Evolutionary conservation across 2,329 filamentous ascomycete genomes (phyloP).

Genomic region (Ophiostoma piceae): DNA sequence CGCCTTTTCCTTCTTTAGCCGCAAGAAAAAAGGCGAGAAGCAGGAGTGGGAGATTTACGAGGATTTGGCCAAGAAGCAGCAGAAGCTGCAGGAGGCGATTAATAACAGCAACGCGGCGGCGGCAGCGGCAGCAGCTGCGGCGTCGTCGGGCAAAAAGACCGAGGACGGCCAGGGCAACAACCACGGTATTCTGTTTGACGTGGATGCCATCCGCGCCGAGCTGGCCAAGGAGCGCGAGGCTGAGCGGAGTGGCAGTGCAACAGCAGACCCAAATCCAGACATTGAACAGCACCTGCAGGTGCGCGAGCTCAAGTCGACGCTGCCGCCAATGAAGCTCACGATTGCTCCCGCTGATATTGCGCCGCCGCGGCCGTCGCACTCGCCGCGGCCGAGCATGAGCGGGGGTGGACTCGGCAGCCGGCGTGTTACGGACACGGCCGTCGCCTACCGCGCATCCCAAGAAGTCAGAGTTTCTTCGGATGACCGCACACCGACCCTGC

Average conservation of each 20-base stretch:
- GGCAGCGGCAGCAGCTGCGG: constrained; percentile 22
- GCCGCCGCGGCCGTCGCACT: constrained; percentile 32
- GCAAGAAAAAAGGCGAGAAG: constrained; percentile 73
- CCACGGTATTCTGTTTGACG: constrained; percentile 76
- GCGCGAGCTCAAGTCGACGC: constrained; percentile 77
- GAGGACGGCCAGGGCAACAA: constrained; percentile 50
- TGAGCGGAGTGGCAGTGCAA: background rate
- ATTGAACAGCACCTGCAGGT: constrained; percentile 52
- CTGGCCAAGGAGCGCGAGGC: constrained; percentile 62
- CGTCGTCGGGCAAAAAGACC: constrained; percentile 32
- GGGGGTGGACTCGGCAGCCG: background rate
- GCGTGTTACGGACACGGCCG: constrained; percentile 19
- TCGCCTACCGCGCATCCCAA: constrained; percentile 22
- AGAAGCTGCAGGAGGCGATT: constrained; percentile 12
- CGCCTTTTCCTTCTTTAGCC: constrained; percentile 71
- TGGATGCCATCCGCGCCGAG: constrained; percentile 87
- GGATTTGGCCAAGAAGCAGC: constrained; percentile 40
- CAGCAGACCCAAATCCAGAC: constrained; percentile 9
- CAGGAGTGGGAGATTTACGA: constrained; percentile 95
- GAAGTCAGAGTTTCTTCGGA: constrained; percentile 16
- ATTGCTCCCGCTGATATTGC: constrained; percentile 33
- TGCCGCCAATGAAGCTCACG: constrained; percentile 84
- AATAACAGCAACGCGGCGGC: background rate
- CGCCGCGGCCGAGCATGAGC: constrained; percentile 31
- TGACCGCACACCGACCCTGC: background rate